phyloP scores from a whole-genome alignment of 2,329 filamentous ascomycete species.

The Trichoderma sp. region DNA sequence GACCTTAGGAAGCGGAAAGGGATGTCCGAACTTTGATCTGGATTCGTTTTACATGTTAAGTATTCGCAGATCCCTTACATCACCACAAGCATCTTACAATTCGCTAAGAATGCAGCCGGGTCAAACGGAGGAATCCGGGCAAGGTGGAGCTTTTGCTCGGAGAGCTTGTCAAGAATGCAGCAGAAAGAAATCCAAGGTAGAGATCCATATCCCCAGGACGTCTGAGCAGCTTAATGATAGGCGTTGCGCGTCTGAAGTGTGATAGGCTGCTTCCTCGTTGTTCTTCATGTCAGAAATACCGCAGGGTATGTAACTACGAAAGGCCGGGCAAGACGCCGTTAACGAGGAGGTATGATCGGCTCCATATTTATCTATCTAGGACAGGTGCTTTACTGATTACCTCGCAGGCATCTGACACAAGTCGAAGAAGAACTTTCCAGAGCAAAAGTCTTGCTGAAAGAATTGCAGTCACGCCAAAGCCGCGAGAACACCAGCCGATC shows the following conservation, averaged over 20 bases:
- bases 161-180: neutral
- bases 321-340: neutral
- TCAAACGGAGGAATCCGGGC: neutral
- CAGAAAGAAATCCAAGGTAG: neutral
- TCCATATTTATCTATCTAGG: neutral
- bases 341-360: neutral
- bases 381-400: neutral
- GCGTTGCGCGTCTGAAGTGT: neutral
- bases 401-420: neutral
- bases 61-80: neutral
- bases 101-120: neutral
- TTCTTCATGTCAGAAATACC: neutral
- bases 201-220: neutral
- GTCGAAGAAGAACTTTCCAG: neutral
- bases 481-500: neutral
- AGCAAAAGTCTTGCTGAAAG: neutral
- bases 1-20: neutral
- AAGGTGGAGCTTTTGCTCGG: neutral
- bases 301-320: neutral
- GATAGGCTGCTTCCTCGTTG: neutral
- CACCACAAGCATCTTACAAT: neutral
- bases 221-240: neutral
- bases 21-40: neutral
- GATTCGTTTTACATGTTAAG: neutral
- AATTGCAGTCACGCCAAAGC: neutral